phyloP scores from a whole-genome alignment of 2,329 filamentous ascomycete genomes.

The Fusarium bulbicola region DNA sequence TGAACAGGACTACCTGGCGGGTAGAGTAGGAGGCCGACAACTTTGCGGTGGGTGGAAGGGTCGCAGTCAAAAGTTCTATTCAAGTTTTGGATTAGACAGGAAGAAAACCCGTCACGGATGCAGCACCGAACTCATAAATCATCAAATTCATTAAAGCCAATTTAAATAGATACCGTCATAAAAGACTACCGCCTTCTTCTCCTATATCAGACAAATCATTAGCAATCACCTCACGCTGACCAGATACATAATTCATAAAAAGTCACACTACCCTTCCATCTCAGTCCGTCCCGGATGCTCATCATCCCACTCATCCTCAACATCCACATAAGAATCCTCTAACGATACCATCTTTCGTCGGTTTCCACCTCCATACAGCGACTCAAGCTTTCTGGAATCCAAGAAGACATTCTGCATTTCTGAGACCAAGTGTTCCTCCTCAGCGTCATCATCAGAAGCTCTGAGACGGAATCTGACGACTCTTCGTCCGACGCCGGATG shows the following conservation, averaged over 20 bases:
- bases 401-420: constrained; percentile 32
- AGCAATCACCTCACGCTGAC: neutral
- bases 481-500: constrained; percentile 20
- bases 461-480: constrained; percentile 11
- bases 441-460: constrained; percentile 3
- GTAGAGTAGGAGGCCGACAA: too few species aligned
- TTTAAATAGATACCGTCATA: accelerated
- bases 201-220: neutral
- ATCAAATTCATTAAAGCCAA: neutral
- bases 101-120: neutral
- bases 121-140: accelerated
- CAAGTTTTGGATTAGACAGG: too few species aligned
- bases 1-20: too few species aligned
- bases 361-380: constrained; percentile 13
- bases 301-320: constrained; percentile 34
- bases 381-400: constrained; percentile 19
- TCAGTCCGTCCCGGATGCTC: constrained; percentile 18
- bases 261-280: constrained; percentile 26
- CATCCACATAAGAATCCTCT: constrained; percentile 28
- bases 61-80: too few species aligned
- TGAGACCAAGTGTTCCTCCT: constrained; percentile 11
- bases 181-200: neutral
- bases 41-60: too few species aligned
- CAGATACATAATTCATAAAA: neutral
- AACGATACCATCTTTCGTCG: neutral